Base-by-base conservation (phyloP, 306 rosid species). In the Lupinus albus region DNA sequence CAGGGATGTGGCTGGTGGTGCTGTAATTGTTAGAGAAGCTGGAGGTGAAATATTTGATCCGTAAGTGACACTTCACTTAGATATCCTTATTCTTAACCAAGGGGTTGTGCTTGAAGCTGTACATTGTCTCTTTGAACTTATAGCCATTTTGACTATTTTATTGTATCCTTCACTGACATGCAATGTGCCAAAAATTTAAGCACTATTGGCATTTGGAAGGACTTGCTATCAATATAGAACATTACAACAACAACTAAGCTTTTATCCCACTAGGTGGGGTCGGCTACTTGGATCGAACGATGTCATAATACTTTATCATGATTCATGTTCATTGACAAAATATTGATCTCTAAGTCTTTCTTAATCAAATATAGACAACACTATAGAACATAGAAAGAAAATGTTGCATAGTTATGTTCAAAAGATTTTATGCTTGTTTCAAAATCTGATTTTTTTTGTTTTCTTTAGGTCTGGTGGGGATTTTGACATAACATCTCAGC, bases 1-100 rank as follows among this genome's bases (percentile, higher is more conserved):
- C 81, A 93, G 99, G 99, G 99, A 93, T 82, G 99, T 93, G 28
- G 97, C 97, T 17, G 99, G 84, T n/a, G 99, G 95, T 47, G 99
- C 96, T 47, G 91, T 93, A 55, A 88, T 93, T 72, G 94, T 93
- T 41, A 85, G 81, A 38, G 99, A 93, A 88, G 99, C 99, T 54
- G 99, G 99, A 48, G 99, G 99, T 39, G 79, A 74, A 54, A 84
- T 93, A 61, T 93, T 66, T 85, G 99, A 93, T 79, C 99, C 96
- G 97, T 93, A 84, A 86, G 99, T 90, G 51, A 57, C 30, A 25
- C 75, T 52, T 60, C 74, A 45, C 75, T 65, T 63, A 63, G 38
- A 57, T 5, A 0, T 68, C 60, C 52, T 45, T 79, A 61, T 70
- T 57, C 68, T 78, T 62, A 61, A 48, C 21, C 14, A 58, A 55